Evolutionary conservation across 768 basidiomycete genomes (phyloP).

Genomic region (Mycena galericulata): DNA sequence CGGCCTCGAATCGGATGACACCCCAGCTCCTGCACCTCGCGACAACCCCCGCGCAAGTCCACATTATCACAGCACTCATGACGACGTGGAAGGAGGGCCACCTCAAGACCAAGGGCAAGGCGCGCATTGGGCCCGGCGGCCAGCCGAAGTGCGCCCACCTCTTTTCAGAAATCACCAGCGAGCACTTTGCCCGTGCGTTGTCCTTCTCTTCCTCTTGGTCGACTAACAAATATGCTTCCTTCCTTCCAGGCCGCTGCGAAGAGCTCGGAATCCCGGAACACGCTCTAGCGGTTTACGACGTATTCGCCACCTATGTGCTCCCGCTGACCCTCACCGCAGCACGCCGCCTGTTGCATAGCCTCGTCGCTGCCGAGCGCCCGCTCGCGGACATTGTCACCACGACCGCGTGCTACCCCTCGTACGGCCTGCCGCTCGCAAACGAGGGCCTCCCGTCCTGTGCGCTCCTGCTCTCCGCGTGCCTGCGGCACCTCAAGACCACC

Average conservation of each 20-base stretch:
- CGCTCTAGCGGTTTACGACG: conserved; percentile 14
- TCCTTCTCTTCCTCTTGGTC: background rate
- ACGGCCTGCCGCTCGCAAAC: conserved; percentile 17
- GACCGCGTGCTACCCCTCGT: background rate
- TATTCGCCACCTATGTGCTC: conserved; percentile 14
- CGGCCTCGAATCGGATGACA: conserved; percentile 29
- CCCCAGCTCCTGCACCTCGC: conserved; percentile 33
- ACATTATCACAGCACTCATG: conserved; percentile 30
- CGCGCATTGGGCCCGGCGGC: conserved; percentile 23
- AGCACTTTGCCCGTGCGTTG: conserved; percentile 32
- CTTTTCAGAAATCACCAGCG: conserved; percentile 27
- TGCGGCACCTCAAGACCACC: conserved; percentile 15
- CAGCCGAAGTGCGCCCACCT: conserved; percentile 26
- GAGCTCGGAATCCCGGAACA: conserved; percentile 23
- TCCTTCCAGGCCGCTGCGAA: conserved; percentile 13
- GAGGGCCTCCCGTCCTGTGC: conserved; percentile 28
- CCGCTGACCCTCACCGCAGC: conserved; percentile 22
- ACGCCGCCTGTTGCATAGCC: conserved; percentile 8
- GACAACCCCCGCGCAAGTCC: conserved; percentile 20
- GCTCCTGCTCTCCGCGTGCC: conserved; percentile 27
- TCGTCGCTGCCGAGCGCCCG: background rate
- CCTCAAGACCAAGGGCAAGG: conserved; percentile 30
- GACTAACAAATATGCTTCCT: background rate
- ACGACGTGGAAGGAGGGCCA: conserved; percentile 33
- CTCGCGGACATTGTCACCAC: background rate